These are phyloP conservation scores for Adansonia madagascariensis DNA, from an alignment of 441 rosid species.

Conservation along the genomic window DNA sequence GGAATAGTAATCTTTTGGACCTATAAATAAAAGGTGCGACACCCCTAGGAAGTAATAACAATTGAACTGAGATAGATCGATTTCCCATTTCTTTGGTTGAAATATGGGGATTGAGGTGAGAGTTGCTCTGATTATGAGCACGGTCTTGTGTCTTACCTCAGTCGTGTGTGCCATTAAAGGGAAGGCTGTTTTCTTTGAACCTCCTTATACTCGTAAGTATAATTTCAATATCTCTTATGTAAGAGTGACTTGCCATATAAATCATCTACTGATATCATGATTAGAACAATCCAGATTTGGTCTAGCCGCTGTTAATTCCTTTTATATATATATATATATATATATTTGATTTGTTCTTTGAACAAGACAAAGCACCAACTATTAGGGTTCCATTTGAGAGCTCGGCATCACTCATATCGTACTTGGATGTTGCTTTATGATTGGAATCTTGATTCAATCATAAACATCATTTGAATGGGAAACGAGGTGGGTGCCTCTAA, in stretches of 20 bases:
- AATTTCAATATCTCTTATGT: background rate
- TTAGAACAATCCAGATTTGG: background rate
- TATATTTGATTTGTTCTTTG: too few species aligned
- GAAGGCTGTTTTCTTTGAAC: constrained; percentile 40
- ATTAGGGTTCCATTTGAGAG: too few species aligned
- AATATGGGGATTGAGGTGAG: constrained; percentile 2
- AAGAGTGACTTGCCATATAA: background rate
- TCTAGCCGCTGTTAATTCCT: too few species aligned
- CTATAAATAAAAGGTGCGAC: background rate
- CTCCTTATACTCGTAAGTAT: constrained; percentile 44
- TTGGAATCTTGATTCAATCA: too few species aligned
- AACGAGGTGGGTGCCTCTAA: too few species aligned
- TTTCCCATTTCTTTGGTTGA: background rate
- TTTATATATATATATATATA: too few species aligned
- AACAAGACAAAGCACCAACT: too few species aligned
- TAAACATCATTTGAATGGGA: too few species aligned
- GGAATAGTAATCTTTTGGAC: background rate
- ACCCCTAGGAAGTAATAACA: background rate
- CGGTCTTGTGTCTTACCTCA: constrained; percentile 36
- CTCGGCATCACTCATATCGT: too few species aligned
- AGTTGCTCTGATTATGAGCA: constrained; percentile 20
- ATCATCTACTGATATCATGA: background rate
- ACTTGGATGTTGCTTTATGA: too few species aligned
- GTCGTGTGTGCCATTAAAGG: constrained; percentile 37
- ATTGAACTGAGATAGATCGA: background rate